Evolutionary conservation across 176 grass and related monocot species (phyloP).

Genomic region (Musa troglodytarum): DNA sequence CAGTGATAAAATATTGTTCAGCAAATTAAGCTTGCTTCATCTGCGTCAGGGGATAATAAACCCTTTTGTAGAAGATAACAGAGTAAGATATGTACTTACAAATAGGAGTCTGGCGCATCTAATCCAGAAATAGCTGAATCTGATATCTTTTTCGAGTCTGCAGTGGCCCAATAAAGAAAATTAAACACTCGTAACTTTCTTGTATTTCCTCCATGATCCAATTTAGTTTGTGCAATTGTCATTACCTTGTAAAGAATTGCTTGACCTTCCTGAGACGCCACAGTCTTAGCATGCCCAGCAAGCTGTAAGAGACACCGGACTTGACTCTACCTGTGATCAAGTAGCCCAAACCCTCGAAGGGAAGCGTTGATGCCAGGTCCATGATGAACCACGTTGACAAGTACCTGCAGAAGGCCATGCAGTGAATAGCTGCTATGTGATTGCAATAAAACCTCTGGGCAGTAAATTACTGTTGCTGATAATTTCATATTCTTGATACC

Average conservation of each 20-base stretch:
- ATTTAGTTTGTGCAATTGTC: neutral
- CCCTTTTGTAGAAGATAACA: neutral
- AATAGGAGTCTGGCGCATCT: constrained; percentile 45
- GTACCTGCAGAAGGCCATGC: constrained; percentile 33
- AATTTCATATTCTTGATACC: too few relatives aligned
- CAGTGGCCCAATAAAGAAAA: neutral
- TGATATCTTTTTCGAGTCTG: constrained; percentile 94
- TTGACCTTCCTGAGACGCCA: constrained; percentile 93
- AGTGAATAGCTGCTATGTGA: neutral
- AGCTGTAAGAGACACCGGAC: constrained; percentile 40
- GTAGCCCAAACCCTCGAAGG: constrained; percentile 69
- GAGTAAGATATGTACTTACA: constrained; percentile 5
- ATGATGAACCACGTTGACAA: constrained; percentile 86
- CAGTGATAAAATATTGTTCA: too few relatives aligned
- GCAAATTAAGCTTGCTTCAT: neutral
- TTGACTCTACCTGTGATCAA: constrained; percentile 51
- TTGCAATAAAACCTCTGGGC: too few relatives aligned
- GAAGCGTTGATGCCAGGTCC: constrained; percentile 89
- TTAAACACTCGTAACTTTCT: neutral
- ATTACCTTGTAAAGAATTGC: constrained; percentile 84
- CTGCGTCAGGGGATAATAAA: neutral
- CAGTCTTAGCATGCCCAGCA: constrained; percentile 68
- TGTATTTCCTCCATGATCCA: neutral
- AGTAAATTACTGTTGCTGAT: neutral
- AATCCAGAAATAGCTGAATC: constrained; percentile 98